These are phyloP conservation scores for Mycena rosella DNA, from an alignment of 768 basidiomycete species.

Conservation along the genomic window DNA sequence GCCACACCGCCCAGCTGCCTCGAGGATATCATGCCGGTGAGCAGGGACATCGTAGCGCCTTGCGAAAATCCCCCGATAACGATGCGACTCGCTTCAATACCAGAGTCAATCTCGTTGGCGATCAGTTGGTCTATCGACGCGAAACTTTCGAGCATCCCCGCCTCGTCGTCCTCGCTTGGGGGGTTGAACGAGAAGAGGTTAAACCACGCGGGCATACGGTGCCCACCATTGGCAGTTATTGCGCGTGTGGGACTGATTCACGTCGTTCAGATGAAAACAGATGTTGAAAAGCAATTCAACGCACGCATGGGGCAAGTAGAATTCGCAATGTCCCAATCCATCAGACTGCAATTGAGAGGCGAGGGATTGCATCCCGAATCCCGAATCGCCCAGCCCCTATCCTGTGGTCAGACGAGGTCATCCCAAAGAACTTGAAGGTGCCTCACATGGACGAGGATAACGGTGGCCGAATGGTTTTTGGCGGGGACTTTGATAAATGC, in stretches of 20 bases:
- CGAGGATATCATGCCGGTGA: conserved; percentile 52
- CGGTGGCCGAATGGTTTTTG: conserved; percentile 22
- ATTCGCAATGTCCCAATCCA: conserved; percentile 11
- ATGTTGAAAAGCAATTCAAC: neutral
- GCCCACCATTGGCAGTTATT: conserved; percentile 20
- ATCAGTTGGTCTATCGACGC: conserved; percentile 55
- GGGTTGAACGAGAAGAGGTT: conserved; percentile 22
- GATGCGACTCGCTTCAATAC: conserved; percentile 55
- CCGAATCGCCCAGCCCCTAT: conserved; percentile 27
- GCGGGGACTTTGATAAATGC: conserved; percentile 26
- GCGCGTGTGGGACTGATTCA: conserved; percentile 15
- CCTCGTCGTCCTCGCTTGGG: conserved; percentile 45
- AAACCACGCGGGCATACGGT: conserved; percentile 29
- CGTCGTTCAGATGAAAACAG: neutral
- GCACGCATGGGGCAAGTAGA: conserved; percentile 27
- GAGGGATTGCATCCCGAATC: conserved; percentile 19
- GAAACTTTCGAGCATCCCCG: conserved; percentile 56
- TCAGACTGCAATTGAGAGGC: conserved; percentile 21
- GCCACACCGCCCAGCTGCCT: conserved; percentile 55
- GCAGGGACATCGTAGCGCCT: conserved; percentile 58
- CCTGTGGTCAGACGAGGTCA: neutral
- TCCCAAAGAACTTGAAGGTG: neutral
- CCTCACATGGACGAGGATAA: conserved; percentile 35
- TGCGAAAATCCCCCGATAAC: conserved; percentile 65
- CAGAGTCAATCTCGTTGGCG: conserved; percentile 55